Evolutionary conservation across 768 basidiomycete genomes (phyloP).

Genomic region (Astraeus odoratus): DNA sequence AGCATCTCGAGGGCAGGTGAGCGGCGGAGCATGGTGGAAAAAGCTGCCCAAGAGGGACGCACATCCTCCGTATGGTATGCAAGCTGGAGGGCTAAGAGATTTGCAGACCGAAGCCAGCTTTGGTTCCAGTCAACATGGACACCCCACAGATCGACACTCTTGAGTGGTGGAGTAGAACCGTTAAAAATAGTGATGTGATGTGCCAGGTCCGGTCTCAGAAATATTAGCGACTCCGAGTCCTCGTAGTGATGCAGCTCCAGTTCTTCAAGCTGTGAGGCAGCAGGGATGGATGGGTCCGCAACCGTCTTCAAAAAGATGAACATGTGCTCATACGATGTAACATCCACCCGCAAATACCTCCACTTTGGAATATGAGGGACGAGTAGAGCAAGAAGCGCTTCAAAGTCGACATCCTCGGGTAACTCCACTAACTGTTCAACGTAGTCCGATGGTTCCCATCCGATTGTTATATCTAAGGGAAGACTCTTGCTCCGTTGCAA

Average conservation of each 20-base stretch:
- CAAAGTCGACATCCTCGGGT: slow-evolving; percentile 15
- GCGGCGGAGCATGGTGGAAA: slow-evolving; percentile 42
- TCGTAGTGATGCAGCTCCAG: slow-evolving; percentile 54
- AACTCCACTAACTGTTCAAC: slow-evolving; percentile 12
- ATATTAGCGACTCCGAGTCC: slow-evolving; percentile 21
- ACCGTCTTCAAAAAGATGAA: slow-evolving; percentile 36
- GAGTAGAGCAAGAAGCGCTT: slow-evolving; percentile 30
- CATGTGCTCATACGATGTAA: slow-evolving; percentile 42
- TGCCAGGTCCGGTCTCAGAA: slow-evolving; percentile 21
- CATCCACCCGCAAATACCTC: slow-evolving; percentile 43
- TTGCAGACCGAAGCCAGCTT: slow-evolving; percentile 23
- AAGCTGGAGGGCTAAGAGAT: slow-evolving; percentile 47
- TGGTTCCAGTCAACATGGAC: slow-evolving; percentile 64
- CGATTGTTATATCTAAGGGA: slow-evolving; percentile 48
- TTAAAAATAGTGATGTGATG: slow-evolving; percentile 44
- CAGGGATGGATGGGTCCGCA: slow-evolving; percentile 29
- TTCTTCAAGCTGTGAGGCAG: slow-evolving; percentile 47
- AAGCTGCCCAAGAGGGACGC: slow-evolving; percentile 50
- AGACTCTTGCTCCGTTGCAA: slow-evolving; percentile 49
- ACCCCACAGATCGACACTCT: slow-evolving; percentile 50
- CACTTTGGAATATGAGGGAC: slow-evolving; percentile 49
- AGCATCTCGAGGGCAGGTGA: slow-evolving; percentile 52
- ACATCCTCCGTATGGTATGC: slow-evolving; percentile 58
- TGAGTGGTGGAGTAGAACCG: slow-evolving; percentile 45
- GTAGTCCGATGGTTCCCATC: slow-evolving; percentile 30